These are phyloP conservation scores for Magnaporthiopsis rhizophila DNA, from an alignment of 2,329 filamentous ascomycete genomes.

Conservation along the genomic window DNA sequence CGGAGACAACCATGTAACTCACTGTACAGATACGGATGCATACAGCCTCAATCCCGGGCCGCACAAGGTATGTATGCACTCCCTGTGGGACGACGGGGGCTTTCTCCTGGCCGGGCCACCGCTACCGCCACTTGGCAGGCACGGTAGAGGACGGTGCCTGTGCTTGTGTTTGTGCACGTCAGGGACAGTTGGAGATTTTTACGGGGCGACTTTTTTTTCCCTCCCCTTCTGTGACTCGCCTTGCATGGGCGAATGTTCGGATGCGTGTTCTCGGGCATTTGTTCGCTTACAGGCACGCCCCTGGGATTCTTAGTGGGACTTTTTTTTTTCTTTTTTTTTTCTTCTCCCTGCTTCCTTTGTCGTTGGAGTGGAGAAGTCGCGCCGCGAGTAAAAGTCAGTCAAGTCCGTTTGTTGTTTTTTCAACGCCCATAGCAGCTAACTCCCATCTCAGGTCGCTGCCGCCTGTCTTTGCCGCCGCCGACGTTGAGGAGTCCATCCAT, in stretches of 20 bases:
- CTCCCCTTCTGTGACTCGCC: background rate
- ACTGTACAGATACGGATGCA: no score
- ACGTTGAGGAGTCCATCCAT: no score
- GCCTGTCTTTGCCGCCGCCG: background rate
- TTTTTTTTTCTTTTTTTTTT: background rate
- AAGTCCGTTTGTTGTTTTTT: no score
- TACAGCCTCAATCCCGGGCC: no score
- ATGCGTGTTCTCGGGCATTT: background rate
- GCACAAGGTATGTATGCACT: no score
- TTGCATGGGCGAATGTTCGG: background rate
- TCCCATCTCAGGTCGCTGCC: background rate
- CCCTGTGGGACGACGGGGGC: no score
- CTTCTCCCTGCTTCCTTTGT: background rate
- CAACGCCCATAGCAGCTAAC: background rate
- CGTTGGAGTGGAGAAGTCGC: background rate
- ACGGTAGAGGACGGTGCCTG: background rate
- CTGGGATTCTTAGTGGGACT: background rate
- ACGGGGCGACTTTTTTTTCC: background rate
- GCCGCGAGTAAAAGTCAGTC: no score
- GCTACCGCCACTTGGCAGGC: no score
- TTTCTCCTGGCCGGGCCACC: no score
- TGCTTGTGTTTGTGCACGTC: no score
- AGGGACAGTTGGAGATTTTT: background rate
- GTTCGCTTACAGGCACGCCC: background rate
- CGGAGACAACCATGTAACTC: no score